phyloP scores from a whole-genome alignment of 768 basidiomycete genomes.

The Rubroboletus pulcherrimus region DNA sequence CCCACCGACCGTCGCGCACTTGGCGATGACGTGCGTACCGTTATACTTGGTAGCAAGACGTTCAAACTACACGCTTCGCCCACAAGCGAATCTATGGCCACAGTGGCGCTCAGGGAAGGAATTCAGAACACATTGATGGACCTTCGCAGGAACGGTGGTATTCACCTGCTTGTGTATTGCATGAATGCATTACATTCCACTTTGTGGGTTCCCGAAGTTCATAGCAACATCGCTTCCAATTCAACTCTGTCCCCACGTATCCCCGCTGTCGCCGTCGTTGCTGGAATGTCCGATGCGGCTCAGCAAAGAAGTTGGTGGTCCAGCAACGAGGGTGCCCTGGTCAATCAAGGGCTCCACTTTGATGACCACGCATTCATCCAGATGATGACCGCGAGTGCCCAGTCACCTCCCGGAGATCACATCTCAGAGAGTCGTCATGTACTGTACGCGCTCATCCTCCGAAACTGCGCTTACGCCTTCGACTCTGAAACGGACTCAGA shows the following conservation, averaged over 20 bases:
- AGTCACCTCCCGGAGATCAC: slow-evolving; percentile 1
- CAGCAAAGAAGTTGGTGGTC: slow-evolving; percentile 23
- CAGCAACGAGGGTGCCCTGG: background rate
- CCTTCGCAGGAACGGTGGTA: slow-evolving; percentile 16
- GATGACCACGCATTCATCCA: slow-evolving; percentile 16
- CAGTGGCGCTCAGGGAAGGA: background rate
- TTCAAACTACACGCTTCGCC: slow-evolving; percentile 11
- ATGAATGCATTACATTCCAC: slow-evolving; percentile 11
- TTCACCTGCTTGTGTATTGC: slow-evolving; percentile 22
- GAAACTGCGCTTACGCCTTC: background rate
- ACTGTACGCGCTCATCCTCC: slow-evolving; percentile 16
- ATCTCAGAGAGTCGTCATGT: slow-evolving; percentile 7
- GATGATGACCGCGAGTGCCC: background rate
- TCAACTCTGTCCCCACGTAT: background rate
- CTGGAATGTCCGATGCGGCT: slow-evolving; percentile 5
- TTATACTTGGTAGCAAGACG: slow-evolving; percentile 15
- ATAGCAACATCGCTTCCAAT: slow-evolving; percentile 7
- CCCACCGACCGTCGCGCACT: background rate
- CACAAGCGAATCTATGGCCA: background rate
- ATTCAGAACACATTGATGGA: slow-evolving; percentile 5
- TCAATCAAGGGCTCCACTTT: slow-evolving; percentile 13
- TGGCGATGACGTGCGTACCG: slow-evolving; percentile 3
- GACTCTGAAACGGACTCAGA: background rate
- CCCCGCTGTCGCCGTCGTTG: slow-evolving; percentile 20
- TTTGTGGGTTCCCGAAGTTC: slow-evolving; percentile 11